These are phyloP conservation scores for Fraxinus paxiana DNA, from an alignment of 305 asterid genomes.

Conservation along the genomic window DNA sequence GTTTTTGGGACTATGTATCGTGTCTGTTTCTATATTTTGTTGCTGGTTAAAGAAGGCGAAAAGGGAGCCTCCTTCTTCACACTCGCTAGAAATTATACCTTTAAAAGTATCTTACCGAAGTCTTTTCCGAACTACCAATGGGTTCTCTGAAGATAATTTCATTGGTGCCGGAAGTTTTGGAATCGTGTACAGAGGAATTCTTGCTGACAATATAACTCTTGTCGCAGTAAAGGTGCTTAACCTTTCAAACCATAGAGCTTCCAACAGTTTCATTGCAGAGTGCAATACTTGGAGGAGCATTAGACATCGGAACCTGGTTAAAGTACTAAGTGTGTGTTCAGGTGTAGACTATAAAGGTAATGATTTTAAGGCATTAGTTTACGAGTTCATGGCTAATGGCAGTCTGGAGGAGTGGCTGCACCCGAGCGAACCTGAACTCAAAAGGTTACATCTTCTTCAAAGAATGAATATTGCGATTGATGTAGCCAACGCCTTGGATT, in stretches of 20 bases:
- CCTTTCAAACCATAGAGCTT: conserved; percentile 7
- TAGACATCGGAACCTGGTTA: conserved; percentile 16
- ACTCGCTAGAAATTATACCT: background rate
- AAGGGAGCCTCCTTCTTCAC: background rate
- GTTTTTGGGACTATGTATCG: conserved; percentile 2
- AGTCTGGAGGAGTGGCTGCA: conserved; percentile 22
- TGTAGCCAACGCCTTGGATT: conserved; percentile 22
- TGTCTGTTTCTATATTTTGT: background rate
- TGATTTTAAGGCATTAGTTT: conserved; percentile 20
- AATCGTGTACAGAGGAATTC: conserved; percentile 16
- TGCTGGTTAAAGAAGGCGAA: background rate
- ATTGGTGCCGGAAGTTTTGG: conserved; percentile 20
- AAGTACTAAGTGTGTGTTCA: conserved; percentile 21
- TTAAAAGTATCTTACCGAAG: conserved; percentile 12
- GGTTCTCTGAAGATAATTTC: conserved; percentile 14
- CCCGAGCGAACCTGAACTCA: background rate
- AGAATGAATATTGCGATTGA: conserved; percentile 26
- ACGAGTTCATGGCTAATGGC: conserved; percentile 23
- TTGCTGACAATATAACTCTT: conserved; percentile 1
- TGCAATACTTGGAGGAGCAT: conserved; percentile 21
- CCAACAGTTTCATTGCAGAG: conserved; percentile 20
- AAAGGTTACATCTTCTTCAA: conserved; percentile 7
- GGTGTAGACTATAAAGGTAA: background rate
- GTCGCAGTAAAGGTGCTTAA: conserved; percentile 12
- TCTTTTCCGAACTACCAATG: conserved; percentile 16